Percentiles rank a stretch among this genome's conserved stretches.
Conservation (phyloP, 805 yeast genomes). For the Saccharomycopsis schoenii region DNA sequence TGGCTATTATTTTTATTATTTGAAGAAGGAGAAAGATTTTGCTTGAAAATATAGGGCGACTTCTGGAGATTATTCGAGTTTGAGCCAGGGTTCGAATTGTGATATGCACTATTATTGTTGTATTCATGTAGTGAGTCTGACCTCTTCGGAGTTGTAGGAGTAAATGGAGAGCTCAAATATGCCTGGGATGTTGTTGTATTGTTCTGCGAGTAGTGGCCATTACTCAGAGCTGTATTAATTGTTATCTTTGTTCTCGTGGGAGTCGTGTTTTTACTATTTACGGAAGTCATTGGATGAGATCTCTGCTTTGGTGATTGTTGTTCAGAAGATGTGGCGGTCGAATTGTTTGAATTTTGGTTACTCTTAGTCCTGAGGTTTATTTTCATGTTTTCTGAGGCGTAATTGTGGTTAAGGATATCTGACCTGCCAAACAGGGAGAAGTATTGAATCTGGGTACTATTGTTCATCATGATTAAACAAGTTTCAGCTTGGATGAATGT, state of each 20-base stretch:
- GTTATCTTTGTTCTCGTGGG: conserved; percentile 3
- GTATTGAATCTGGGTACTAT: conserved; percentile 8
- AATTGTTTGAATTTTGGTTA: not conserved
- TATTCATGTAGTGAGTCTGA: not conserved
- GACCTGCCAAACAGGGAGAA: conserved; percentile 11
- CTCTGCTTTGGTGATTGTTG: not conserved
- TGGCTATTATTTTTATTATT: not conserved
- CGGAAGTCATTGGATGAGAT: not conserved
- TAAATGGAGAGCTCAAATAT: not conserved
- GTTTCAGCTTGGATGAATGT: no score
- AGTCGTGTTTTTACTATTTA: not conserved
- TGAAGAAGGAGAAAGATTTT: not conserved
- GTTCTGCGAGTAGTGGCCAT: not conserved
- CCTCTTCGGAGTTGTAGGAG: conserved; percentile 11
- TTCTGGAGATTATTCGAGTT: not conserved
- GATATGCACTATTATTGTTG: not conserved
- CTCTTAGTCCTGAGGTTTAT: not conserved
- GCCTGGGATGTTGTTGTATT: not conserved
- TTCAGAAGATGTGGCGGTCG: not conserved
- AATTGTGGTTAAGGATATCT: conserved; percentile 15
- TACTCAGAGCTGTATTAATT: not conserved
- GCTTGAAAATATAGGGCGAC: not conserved
- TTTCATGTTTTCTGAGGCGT: conserved; percentile 5
- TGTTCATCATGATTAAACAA: conserved; percentile 5
- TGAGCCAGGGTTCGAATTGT: not conserved